Evolutionary conservation across 139 green algal genomes (phyloP), one percentile per base, ranked within the genome.

Genomic region (Diplosphaera chodatii): DNA sequence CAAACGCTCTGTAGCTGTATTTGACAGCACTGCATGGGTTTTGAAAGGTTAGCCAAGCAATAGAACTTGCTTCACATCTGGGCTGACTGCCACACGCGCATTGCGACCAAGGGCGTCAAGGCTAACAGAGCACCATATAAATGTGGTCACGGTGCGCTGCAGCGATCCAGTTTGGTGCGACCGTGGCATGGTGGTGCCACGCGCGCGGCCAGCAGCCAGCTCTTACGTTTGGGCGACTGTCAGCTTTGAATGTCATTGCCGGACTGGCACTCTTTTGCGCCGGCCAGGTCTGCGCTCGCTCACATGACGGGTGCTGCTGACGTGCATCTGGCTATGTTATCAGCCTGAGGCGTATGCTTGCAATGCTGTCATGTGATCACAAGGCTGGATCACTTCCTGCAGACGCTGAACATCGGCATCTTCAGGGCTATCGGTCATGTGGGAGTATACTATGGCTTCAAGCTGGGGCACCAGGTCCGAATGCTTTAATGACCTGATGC

Each of bases 361-460:
- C n/a, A n/a, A n/a, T n/a, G n/a, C n/a, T n/a, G n/a, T n/a, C n/a
- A n/a, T n/a, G n/a, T n/a, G n/a, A n/a, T n/a, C n/a, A n/a, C n/a
- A n/a, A n/a, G n/a, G n/a, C n/a, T n/a, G n/a, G n/a, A n/a, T n/a
- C n/a, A n/a, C 2, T 55, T 25, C 23, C 23, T 76, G 15, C 89
- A 95, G 84, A 72, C 75, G 0, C 80, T 95, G 10, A 95, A 95
- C 74, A 63, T 88, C 6, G 83, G 81, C 67, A 88, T 92, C 59
- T 96, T 87, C 75, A 56, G 73, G 0, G 81, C 89, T 0, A 86
- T 96, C 32, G 91, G 91, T 1, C 73, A 83, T 30, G 68, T 67
- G 1, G 91, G 91, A 6, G 91, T 96, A 3, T 96, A 96, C 76
- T 96, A 96, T 67, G 91, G 91, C 25, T 79, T 83, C 76, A 89